Conservation (phyloP, 495 filamentous ascomycete species). For the Aspergillus ostianus region DNA sequence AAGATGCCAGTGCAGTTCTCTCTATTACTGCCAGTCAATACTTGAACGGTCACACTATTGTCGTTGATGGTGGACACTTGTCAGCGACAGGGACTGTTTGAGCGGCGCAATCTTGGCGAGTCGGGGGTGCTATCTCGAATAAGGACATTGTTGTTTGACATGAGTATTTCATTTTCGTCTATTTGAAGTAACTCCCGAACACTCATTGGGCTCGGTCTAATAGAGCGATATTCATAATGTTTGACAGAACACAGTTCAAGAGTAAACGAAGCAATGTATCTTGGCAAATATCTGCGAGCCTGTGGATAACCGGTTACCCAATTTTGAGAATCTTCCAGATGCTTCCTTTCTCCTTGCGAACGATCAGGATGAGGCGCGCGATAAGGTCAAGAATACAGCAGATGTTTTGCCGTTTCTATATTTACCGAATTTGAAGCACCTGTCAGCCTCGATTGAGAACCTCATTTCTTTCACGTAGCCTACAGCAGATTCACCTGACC, state of each 20-base stretch:
- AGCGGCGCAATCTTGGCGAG: too few species aligned
- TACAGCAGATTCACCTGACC: conserved; percentile 6
- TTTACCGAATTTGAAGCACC: conserved; percentile 15
- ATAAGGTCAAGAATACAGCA: neutral
- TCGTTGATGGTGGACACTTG: conserved; percentile 65
- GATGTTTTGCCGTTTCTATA: conserved; percentile 19
- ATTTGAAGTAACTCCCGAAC: too few species aligned
- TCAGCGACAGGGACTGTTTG: conserved; percentile 33
- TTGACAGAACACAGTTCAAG: too few species aligned
- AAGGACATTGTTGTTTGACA: too few species aligned
- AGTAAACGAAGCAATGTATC: too few species aligned
- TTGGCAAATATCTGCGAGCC: conserved; percentile 21
- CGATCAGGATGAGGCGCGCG: conserved; percentile 5
- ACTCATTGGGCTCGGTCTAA: too few species aligned
- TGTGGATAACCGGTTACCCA: conserved; percentile 8
- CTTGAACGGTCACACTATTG: conserved; percentile 65
- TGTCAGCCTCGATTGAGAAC: conserved; percentile 19
- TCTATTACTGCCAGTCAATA: conserved; percentile 67
- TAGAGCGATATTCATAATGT: too few species aligned
- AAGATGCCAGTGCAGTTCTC: conserved; percentile 62
- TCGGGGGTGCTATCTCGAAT: too few species aligned
- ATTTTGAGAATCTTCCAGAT: conserved; percentile 15
- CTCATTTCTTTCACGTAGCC: conserved; percentile 16
- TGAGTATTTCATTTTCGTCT: too few species aligned
- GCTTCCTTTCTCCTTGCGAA: conserved; percentile 7